Conservation (phyloP, 108 stramenopile species). For the Pseudonitzschia delicatissima region DNA sequence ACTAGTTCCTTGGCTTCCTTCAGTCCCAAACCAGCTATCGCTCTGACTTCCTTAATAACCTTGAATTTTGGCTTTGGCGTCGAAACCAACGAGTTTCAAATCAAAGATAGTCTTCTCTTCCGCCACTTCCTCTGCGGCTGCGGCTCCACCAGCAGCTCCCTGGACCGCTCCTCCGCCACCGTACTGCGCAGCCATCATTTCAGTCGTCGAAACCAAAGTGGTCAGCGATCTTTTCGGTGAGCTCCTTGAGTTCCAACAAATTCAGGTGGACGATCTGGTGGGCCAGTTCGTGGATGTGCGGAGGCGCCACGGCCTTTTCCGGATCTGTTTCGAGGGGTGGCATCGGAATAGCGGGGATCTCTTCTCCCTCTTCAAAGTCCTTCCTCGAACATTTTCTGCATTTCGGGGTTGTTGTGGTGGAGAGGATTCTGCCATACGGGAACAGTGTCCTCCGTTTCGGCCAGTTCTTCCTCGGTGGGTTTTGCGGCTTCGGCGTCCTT, state of each 20-base stretch:
- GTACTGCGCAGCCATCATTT: constrained; percentile 60
- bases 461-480: constrained; percentile 28
- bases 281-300: constrained; percentile 64
- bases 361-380: constrained; percentile 66
- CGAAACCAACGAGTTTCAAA: constrained; percentile 83
- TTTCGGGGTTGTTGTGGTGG: constrained; percentile 63
- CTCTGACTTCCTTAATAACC: constrained; percentile 92
- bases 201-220: constrained; percentile 82
- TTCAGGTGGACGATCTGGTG: constrained; percentile 68
- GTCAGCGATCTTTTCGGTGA: constrained; percentile 65
- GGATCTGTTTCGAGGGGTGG: constrained; percentile 18
- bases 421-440: constrained; percentile 75
- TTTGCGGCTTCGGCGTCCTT: constrained; percentile 24
- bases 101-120: constrained; percentile 77
- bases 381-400: constrained; percentile 47
- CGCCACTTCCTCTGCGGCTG: constrained; percentile 40
- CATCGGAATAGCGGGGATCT: neutral
- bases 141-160: constrained; percentile 27
- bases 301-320: constrained; percentile 18
- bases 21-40: constrained; percentile 84
- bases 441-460: constrained; percentile 42
- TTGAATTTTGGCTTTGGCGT: constrained; percentile 94
- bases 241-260: constrained; percentile 72
- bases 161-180: constrained; percentile 10
- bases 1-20: constrained; percentile 96